phyloP scores from a whole-genome alignment of 352 stramenopile genomes.

The Phytopythium chamaehyphon region DNA sequence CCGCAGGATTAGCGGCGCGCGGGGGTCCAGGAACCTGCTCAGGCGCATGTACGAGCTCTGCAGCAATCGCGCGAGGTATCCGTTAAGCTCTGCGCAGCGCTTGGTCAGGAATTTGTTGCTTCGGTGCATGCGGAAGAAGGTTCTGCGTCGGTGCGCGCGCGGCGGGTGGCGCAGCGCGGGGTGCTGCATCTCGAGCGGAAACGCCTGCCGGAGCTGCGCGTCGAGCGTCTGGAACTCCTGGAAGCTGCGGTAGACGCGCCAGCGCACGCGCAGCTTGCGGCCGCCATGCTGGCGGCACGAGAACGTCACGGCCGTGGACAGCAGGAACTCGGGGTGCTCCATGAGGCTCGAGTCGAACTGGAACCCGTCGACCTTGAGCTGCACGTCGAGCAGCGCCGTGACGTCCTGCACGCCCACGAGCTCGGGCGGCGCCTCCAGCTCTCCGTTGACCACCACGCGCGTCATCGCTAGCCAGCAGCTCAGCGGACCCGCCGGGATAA shows the following conservation, averaged over 20 bases:
- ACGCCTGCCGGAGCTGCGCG: slow-evolving; percentile 55
- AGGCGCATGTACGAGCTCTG: slow-evolving; percentile 43
- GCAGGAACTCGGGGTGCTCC: slow-evolving; percentile 71
- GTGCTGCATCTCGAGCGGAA: slow-evolving; percentile 59
- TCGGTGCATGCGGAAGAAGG: slow-evolving; percentile 59
- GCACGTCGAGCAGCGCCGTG: slow-evolving; percentile 57
- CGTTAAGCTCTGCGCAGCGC: slow-evolving; percentile 62
- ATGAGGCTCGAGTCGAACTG: slow-evolving; percentile 76
- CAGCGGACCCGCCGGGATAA: too few species aligned
- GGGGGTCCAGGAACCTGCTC: slow-evolving; percentile 65
- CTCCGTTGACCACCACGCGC: slow-evolving; percentile 1
- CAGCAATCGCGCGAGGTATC: slow-evolving; percentile 46
- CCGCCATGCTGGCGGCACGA: slow-evolving; percentile 51
- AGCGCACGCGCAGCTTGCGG: slow-evolving; percentile 50
- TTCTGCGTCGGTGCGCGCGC: slow-evolving; percentile 40
- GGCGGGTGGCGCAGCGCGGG: slow-evolving; percentile 27
- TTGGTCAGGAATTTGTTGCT: slow-evolving; percentile 51
- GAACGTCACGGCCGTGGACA: slow-evolving; percentile 61
- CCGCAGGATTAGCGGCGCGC: slow-evolving; percentile 62
- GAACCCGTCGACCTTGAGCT: slow-evolving; percentile 51
- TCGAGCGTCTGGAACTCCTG: slow-evolving; percentile 74
- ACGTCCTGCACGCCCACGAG: slow-evolving; percentile 50
- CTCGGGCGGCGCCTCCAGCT: slow-evolving; percentile 3
- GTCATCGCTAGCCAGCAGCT: background rate
- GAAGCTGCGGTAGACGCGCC: slow-evolving; percentile 65